Base-by-base conservation (phyloP, 257 asterid species). In the Schizonepeta tenuifolia region DNA sequence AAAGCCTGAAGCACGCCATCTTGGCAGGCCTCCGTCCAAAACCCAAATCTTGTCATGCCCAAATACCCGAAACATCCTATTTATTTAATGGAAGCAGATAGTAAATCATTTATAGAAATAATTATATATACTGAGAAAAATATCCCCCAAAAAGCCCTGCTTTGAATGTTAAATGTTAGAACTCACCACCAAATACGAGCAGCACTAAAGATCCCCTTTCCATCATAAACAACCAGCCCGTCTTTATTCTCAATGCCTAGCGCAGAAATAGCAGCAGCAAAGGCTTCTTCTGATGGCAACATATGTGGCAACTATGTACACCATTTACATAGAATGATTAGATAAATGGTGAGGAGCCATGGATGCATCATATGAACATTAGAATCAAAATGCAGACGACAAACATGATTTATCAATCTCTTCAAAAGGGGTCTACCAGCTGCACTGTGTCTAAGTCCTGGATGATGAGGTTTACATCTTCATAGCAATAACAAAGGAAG, bases 161-260 rank as follows among this genome's bases (percentile, higher is more conserved):
- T 56, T 50, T 28, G 18, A 33, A 13, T 67, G n/a, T 51, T 41
- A 14, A 72, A 54, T 14, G 40, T 26, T 73, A 53, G 70, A 57
- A 63, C 98, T 83, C 80, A 92, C 99, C 99, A 95, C 99, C 99
- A 95, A 79, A 95, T 98, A 76, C 99, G 98, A 67, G 99, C 98
- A 13, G 99, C 98, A 75, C 99, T 90, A 83, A 95, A 95, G 69
- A 95, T 87, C 74, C 99, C 99, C 84, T 95, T 92, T 73, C 99
- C 99, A 68, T 95, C 99, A 80, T 95, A 95, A 53, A 95, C 98
- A 78, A 95, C 91, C 70, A 95, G 71, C 40, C 93, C 96, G 49
- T 92, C 97, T 84, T 87, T 95, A 83, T 95, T 95, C 78, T 90
- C 97, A 38, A 95, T 86, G 63, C 98, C 99, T 40, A 95, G 97